Conservation (phyloP, 345 rosid genomes). For the Garcia nutans region DNA sequence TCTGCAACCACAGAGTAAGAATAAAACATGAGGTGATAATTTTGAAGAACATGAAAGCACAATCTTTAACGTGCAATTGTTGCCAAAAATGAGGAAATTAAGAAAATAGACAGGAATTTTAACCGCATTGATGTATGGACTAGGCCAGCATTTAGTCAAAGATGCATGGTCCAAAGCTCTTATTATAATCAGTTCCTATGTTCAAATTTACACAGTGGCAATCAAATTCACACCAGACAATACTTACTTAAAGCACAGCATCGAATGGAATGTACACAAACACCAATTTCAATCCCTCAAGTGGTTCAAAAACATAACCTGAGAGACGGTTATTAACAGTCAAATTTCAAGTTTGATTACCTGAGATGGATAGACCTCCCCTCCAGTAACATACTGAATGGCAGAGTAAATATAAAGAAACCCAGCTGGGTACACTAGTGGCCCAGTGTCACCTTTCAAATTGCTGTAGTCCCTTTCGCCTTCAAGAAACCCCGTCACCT, state of each 20-base stretch:
- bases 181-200: neutral
- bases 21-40: neutral
- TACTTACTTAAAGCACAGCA: neutral
- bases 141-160: neutral
- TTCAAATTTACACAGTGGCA: neutral
- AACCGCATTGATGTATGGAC: neutral
- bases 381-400: slow-evolving; percentile 67
- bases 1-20: slow-evolving; percentile 39
- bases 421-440: slow-evolving; percentile 93
- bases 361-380: slow-evolving; percentile 74
- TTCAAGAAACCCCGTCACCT: slow-evolving; percentile 84
- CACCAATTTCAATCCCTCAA: neutral
- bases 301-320: neutral
- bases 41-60: neutral
- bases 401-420: slow-evolving; percentile 88
- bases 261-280: neutral
- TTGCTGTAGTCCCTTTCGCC: slow-evolving; percentile 88
- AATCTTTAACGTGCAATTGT: neutral
- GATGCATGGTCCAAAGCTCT: neutral
- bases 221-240: neutral
- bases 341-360: slow-evolving; percentile 30
- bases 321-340: neutral
- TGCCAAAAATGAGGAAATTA: neutral
- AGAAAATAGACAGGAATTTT: neutral
- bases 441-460: slow-evolving; percentile 94